These are phyloP conservation scores for Gossypioides kirkii DNA, from an alignment of 345 rosid genomes.

Conservation along the genomic window DNA sequence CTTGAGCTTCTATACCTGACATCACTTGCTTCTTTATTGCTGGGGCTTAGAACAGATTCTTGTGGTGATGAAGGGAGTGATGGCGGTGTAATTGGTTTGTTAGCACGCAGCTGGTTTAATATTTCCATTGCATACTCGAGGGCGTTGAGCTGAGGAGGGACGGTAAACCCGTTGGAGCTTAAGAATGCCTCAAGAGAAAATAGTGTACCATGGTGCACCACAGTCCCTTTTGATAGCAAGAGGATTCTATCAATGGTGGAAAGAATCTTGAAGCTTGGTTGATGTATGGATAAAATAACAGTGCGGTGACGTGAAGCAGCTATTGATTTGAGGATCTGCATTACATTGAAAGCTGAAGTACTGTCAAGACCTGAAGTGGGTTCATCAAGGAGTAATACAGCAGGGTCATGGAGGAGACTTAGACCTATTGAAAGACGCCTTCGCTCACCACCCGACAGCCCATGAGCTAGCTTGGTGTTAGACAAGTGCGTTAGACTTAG, in stretches of 20 bases:
- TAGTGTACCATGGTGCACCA: slow-evolving; percentile 67
- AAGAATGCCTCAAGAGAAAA: slow-evolving; percentile 51
- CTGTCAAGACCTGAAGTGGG: slow-evolving; percentile 92
- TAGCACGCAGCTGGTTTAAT: slow-evolving; percentile 45
- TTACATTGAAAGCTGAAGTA: slow-evolving; percentile 72
- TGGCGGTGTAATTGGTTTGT: slow-evolving; percentile 21
- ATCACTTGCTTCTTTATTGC: slow-evolving; percentile 1
- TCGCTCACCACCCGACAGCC: slow-evolving; percentile 80
- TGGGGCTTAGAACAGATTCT: background rate
- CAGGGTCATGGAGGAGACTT: slow-evolving; percentile 83
- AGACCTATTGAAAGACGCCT: slow-evolving; percentile 85
- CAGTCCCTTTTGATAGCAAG: slow-evolving; percentile 64
- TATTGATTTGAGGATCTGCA: slow-evolving; percentile 58
- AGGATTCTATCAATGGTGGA: slow-evolving; percentile 59
- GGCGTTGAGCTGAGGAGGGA: slow-evolving; percentile 84
- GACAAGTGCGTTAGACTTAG: slow-evolving; percentile 58
- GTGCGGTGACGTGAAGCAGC: slow-evolving; percentile 64
- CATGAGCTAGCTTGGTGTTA: slow-evolving; percentile 41
- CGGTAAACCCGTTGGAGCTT: slow-evolving; percentile 52
- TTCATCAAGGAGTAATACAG: slow-evolving; percentile 76
- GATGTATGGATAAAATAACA: slow-evolving; percentile 82
- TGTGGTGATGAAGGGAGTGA: slow-evolving; percentile 20
- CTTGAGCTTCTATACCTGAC: slow-evolving; percentile 52
- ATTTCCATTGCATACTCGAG: slow-evolving; percentile 91
- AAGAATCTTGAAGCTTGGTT: slow-evolving; percentile 89